Percentiles rank a stretch among this genome's conserved stretches.
Conservation (phyloP, 768 basidiomycete species). For the Cystofilobasidium bisporidii region DNA sequence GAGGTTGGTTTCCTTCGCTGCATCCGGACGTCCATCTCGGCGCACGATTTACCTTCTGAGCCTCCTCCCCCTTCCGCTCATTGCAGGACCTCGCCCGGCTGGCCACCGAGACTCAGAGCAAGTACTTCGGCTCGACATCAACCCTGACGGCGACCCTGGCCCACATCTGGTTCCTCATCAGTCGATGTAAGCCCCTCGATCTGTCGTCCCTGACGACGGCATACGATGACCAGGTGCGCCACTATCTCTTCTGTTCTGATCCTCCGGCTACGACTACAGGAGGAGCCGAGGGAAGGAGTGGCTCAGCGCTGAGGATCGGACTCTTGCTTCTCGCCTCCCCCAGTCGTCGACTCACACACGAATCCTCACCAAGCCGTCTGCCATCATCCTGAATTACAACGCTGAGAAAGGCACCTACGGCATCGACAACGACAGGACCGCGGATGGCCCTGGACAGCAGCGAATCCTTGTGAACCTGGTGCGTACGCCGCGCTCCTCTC, state of each 20-base stretch:
- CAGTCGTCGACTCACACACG: no score
- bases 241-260: background rate
- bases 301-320: no score
- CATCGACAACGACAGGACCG: slow-evolving; percentile 42
- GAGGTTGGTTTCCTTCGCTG: slow-evolving; percentile 43
- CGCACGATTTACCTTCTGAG: no score
- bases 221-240: background rate
- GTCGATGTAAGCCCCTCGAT: background rate
- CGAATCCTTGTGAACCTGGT: slow-evolving; percentile 38
- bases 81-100: slow-evolving; percentile 56
- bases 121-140: slow-evolving; percentile 79
- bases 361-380: slow-evolving; percentile 52
- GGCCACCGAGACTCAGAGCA: slow-evolving; percentile 51
- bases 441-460: slow-evolving; percentile 23
- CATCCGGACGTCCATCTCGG: background rate
- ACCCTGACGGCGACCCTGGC: slow-evolving; percentile 71
- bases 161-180: slow-evolving; percentile 55
- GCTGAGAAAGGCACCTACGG: slow-evolving; percentile 35
- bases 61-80: background rate
- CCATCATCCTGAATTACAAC: slow-evolving; percentile 56
- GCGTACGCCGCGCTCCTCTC: slow-evolving; percentile 23
- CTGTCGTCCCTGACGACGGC: background rate
- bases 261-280: no score
- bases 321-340: no score
- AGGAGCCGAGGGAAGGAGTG: no score